A percentile compares a stretch with the other conserved stretches of the same genome.
These are phyloP conservation scores for Spatholobus suberectus DNA, from an alignment of 306 rosid genomes.

Conservation along the genomic window DNA sequence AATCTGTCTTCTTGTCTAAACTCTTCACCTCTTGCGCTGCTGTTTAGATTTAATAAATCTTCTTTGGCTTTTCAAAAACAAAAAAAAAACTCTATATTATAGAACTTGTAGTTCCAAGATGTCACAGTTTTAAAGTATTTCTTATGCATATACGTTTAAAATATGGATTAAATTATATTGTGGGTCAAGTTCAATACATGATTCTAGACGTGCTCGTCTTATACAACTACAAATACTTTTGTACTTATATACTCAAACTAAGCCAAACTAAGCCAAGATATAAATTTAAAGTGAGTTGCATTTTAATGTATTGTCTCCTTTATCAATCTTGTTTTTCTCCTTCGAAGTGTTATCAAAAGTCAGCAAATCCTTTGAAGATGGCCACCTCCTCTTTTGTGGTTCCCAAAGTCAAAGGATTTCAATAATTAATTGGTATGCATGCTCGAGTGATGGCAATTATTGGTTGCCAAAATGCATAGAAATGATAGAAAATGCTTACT, in stretches of 20 bases:
- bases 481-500: background rate
- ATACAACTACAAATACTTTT: too few species aligned
- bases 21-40: background rate
- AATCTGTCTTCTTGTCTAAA: background rate
- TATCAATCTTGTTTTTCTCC: background rate
- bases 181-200: background rate
- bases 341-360: background rate
- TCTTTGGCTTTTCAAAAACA: background rate
- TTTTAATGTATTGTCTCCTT: background rate
- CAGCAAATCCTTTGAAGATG: background rate
- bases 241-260: background rate
- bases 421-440: background rate
- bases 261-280: background rate
- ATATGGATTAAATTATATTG: too few species aligned
- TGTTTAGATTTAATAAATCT: too few species aligned
- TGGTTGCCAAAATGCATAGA: background rate
- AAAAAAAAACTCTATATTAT: background rate
- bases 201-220: background rate
- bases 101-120: too few species aligned
- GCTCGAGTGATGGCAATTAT: background rate
- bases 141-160: background rate
- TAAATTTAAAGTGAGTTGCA: background rate
- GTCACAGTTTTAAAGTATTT: background rate
- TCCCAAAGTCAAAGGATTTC: background rate
- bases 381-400: background rate